These are phyloP conservation scores for Geotrichum carabidarum DNA, from an alignment of 1,139 yeast species.

Conservation along the genomic window DNA sequence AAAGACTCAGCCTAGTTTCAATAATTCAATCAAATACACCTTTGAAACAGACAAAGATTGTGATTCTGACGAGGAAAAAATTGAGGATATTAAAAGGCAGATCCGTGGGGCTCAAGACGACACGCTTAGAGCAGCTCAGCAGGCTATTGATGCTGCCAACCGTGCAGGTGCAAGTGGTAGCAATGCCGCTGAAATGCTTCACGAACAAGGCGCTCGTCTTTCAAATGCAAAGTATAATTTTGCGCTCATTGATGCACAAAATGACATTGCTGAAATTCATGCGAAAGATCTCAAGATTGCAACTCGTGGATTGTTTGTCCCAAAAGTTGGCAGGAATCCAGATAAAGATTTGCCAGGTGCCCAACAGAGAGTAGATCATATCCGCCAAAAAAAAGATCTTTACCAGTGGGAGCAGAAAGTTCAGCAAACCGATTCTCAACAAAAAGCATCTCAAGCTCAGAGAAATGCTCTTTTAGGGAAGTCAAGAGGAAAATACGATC, in stretches of 20 bases:
- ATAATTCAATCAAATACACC: too few relatives aligned
- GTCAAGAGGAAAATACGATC: not conserved
- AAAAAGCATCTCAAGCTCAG: not conserved
- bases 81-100: not conserved
- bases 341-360: not conserved
- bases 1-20: too few relatives aligned
- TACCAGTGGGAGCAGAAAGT: not conserved
- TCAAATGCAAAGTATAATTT: not conserved
- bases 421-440: not conserved
- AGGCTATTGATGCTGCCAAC: not conserved
- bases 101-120: not conserved
- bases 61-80: not conserved
- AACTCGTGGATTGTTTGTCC: not conserved
- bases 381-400: not conserved
- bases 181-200: not conserved
- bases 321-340: not conserved
- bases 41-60: not conserved
- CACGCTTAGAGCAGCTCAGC: not conserved
- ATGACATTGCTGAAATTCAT: not conserved
- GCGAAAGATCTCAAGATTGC: not conserved
- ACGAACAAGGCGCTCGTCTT: not conserved
- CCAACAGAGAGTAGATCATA: not conserved
- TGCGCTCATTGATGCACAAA: not conserved
- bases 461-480: not conserved
- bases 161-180: not conserved